Percentiles rank a stretch among this genome's conserved stretches.
These are phyloP conservation scores for Vigna mungo DNA, from an alignment of 306 rosid genomes.

Conservation along the genomic window DNA sequence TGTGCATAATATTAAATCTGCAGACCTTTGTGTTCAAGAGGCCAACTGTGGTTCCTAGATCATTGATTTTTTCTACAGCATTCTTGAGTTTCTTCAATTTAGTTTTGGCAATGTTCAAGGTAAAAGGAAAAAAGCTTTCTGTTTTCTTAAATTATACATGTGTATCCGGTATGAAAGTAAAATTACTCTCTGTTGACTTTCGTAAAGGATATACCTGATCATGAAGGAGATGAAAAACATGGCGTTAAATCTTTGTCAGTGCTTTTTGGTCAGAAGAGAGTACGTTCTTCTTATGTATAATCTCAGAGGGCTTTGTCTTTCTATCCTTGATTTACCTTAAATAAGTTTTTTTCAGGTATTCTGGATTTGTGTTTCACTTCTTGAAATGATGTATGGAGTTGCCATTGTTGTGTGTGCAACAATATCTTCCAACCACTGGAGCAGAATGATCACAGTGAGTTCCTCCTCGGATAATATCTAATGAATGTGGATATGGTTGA, in stretches of 20 bases:
- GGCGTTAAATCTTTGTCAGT: conserved; percentile 72
- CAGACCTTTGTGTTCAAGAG: conserved; percentile 75
- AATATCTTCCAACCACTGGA: conserved; percentile 60
- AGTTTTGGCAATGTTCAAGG: conserved; percentile 82
- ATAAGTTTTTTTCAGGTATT: conserved; percentile 58
- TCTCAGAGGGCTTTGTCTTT: background rate
- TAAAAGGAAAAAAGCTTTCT: background rate
- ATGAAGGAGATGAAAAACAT: conserved; percentile 70
- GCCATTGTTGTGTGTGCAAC: conserved; percentile 66
- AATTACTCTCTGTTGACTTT: background rate
- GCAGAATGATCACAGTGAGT: conserved; percentile 67
- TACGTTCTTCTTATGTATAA: conserved; percentile 32
- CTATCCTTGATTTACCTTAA: conserved; percentile 3
- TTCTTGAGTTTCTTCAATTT: conserved; percentile 82
- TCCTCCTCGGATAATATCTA: too few relatives aligned
- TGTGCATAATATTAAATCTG: conserved; percentile 2
- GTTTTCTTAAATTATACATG: background rate
- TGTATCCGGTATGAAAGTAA: too few relatives aligned
- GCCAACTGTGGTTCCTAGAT: conserved; percentile 64
- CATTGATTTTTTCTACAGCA: conserved; percentile 71
- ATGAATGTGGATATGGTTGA: too few relatives aligned
- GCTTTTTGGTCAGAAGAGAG: conserved; percentile 70
- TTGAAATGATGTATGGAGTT: conserved; percentile 70
- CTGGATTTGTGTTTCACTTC: conserved; percentile 77
- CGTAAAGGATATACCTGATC: conserved; percentile 78